Evolutionary conservation across 495 filamentous ascomycete species (phyloP), one percentile per base, ranked within the genome.

Genomic region (Podospora tetraspora): DNA sequence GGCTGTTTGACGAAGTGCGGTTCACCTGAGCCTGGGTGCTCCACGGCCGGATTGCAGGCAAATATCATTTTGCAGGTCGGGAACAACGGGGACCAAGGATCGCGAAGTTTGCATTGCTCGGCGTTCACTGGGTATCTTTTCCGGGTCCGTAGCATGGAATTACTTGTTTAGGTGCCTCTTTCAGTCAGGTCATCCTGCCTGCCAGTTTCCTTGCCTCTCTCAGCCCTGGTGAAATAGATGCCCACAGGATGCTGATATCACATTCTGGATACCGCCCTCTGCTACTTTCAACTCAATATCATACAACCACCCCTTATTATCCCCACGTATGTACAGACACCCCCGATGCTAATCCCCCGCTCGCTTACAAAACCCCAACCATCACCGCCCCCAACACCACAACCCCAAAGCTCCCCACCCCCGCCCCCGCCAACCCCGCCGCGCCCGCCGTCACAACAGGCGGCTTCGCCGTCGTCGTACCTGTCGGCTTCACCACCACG

Each of bases 1-100:
- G 89, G 62, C 73, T 98, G 56, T 97, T 97, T 80, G 89, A 87
- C 57, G 95, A 99, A 78, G 90, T 96, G 11, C 88, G 85, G 65
- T 93, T 89, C 81, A 82, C 77, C 37, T 89, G 73, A 74, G 63
- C 32, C 5, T 57, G 62, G 58, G 24, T 32, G 56, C 1, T 10
- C 32, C 32, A 43, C 3, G 3, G 34, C 34, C 13, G 13, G 43
- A 52, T 27, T 13, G 57, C 22, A 58, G 23, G 37, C 43, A 19
- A 27, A 57, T 10, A 27, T 69, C 25, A 34, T 69, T 56, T 7
- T 59, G 21, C 21, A 21, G 57, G 59, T 19, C n/a, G 43, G 52
- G 13, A 24, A 23, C 32, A 32, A 13, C 25, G 30, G 56, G 25
- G 32, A 11, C 29, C 58, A 24, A 27, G 24, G 58, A 27, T 27